Base-by-base conservation (phyloP, 805 yeast species). In the Zygosaccharomyces kombuchaensis region DNA sequence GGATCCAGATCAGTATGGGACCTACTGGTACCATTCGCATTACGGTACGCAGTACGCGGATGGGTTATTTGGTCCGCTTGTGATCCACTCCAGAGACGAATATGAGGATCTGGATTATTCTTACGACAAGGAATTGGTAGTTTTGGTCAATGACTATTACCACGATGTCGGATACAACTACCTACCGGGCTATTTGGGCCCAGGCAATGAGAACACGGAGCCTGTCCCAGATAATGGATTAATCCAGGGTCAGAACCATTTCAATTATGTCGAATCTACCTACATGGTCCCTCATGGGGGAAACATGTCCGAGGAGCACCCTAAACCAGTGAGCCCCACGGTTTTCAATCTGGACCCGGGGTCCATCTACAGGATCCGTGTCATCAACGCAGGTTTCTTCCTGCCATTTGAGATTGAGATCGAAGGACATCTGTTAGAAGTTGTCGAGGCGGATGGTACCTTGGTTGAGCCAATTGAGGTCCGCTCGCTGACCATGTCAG, bases 21-120 rank as follows among this genome's bases (percentile, higher is more conserved):
- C 80, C 0, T 73, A 68, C 45, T 78, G 82, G 82, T 78, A 77
- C 58, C 83, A 78, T 53, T 71, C 80, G 2, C 82, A 78, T 48
- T 69, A 63, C 48, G 56, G 72, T 9, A 69, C 75, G 1, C 78
- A 77, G 50, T 65, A 71, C 44, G 67, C 73, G 5, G 77, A 75
- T 44, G 81, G 81, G 1, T 54, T 77, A 0, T 65, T 66, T 13
- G 82, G 82, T 0, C 78, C 79, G 1, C 53, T 77, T 31, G 70
- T 76, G n/a, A 66, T 78, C n/a, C 75, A 72, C 41, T 55, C 64
- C 2, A 53, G 53, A 41, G 68, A 71, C 8, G 70, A 65, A 13
- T 60, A 60, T 14, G 57, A 59, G 35, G 71, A 69, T 36, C 59
- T 69, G 13, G 63, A 65, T 34, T 54, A 53, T 14, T 56, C 58